Percentiles rank a stretch among this genome's conserved stretches.
phyloP scores from a whole-genome alignment of 2,329 filamentous ascomycete species.

The Plenodomus lindquistii region DNA sequence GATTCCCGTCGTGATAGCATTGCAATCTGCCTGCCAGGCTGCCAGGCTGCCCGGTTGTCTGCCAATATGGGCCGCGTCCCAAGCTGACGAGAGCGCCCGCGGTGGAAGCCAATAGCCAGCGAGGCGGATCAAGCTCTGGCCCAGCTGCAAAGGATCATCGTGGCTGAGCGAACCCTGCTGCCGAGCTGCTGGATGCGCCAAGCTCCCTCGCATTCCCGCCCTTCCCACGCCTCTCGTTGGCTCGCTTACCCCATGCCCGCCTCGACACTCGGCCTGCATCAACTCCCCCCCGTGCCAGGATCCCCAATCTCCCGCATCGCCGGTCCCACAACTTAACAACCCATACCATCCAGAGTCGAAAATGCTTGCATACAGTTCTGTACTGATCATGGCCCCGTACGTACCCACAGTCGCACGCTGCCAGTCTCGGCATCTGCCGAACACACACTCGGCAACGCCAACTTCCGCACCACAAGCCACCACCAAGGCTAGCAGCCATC shows the following conservation, averaged over 20 bases:
- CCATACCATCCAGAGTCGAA: neutral
- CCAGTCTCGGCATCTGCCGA: too few relatives aligned
- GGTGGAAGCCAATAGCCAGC: constrained; percentile 26
- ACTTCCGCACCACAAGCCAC: too few relatives aligned
- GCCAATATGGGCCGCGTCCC: too few relatives aligned
- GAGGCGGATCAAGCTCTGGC: constrained; percentile 14
- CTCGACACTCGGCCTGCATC: neutral
- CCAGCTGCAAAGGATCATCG: constrained; percentile 11
- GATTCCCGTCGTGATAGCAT: neutral
- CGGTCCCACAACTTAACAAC: too few relatives aligned
- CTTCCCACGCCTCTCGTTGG: constrained; percentile 11
- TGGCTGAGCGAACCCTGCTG: constrained; percentile 10
- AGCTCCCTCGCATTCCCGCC: constrained; percentile 8
- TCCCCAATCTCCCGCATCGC: constrained; percentile 12
- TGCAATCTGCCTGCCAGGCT: constrained; percentile 1
- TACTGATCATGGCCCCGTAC: neutral
- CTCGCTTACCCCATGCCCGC: constrained; percentile 1
- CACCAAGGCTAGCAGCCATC: neutral
- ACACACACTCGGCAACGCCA: too few relatives aligned
- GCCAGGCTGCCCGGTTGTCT: too few relatives aligned
- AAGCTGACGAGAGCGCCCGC: constrained; percentile 12
- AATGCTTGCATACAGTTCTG: neutral
- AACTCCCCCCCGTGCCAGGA: constrained; percentile 3
- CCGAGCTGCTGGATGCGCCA: constrained; percentile 12
- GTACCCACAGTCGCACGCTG: neutral